phyloP scores from a whole-genome alignment of 768 basidiomycete species.

The Daedaleopsis sinensis region DNA sequence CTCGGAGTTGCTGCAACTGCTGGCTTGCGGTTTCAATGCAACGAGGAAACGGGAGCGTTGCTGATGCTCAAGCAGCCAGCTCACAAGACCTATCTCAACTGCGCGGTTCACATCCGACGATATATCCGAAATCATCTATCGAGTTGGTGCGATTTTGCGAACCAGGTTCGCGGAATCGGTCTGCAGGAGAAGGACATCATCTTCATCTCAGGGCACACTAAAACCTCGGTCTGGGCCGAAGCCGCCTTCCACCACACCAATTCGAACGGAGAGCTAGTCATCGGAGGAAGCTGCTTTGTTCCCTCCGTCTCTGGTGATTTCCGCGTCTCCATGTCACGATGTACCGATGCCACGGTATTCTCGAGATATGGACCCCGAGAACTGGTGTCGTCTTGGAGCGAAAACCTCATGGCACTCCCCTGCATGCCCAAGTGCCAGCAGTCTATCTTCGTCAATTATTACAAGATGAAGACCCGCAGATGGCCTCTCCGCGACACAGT shows the following conservation, averaged over 20 bases:
- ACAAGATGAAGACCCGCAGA: constrained; percentile 10
- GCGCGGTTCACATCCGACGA: neutral
- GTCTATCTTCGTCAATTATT: constrained; percentile 15
- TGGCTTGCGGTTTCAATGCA: constrained; percentile 7
- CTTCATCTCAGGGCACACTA: constrained; percentile 4
- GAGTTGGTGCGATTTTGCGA: constrained; percentile 3
- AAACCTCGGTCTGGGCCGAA: constrained; percentile 5
- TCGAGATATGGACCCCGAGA: neutral
- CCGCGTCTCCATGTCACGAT: neutral
- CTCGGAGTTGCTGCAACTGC: neutral
- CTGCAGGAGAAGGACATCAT: constrained; percentile 1
- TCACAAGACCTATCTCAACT: neutral
- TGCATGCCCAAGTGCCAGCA: constrained; percentile 4
- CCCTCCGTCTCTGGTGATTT: neutral
- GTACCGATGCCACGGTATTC: neutral
- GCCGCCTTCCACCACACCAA: constrained; percentile 2
- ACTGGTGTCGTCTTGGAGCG: neutral
- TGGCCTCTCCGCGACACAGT: neutral
- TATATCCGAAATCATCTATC: neutral
- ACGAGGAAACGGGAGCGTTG: constrained; percentile 9
- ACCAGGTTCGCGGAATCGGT: neutral
- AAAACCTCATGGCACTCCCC: neutral
- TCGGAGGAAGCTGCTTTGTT: neutral
- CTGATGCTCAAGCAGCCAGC: constrained; percentile 3
- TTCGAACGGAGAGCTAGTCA: neutral